phyloP scores from a whole-genome alignment of 208 protist species.

The Crithidia sp. region DNA sequence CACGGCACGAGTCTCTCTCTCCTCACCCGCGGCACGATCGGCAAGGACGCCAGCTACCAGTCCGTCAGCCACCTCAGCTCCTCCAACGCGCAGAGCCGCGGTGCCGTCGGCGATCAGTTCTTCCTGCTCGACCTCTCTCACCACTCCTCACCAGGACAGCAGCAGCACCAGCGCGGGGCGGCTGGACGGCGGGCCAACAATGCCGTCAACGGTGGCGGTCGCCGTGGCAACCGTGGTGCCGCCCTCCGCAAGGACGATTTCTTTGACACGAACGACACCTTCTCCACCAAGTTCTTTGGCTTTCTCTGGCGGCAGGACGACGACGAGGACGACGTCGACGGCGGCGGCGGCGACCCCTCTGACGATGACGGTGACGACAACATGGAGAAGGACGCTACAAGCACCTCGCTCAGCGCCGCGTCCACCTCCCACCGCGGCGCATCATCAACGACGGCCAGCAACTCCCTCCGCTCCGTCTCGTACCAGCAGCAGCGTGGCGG shows the following conservation, averaged over 20 bases:
- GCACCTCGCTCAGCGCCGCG: neutral
- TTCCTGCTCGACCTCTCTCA: conserved; percentile 23
- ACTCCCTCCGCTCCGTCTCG: neutral
- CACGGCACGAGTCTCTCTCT: conserved; percentile 7
- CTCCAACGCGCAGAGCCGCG: neutral
- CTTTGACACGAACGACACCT: conserved; percentile 58
- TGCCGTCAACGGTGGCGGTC: neutral
- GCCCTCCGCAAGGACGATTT: conserved; percentile 37
- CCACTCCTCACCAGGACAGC: neutral
- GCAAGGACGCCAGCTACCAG: neutral
- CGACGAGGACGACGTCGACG: conserved; percentile 13
- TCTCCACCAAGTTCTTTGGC: conserved; percentile 63
- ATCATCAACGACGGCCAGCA: neutral
- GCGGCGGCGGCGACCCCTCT: neutral
- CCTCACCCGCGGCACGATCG: neutral
- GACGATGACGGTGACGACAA: conserved; percentile 4
- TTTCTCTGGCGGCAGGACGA: conserved; percentile 43
- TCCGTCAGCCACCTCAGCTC: conserved; percentile 1
- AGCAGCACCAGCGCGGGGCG: conserved; percentile 7
- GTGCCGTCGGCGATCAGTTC: conserved; percentile 19
- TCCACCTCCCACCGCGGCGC: neutral
- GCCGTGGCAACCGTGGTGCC: conserved; percentile 17
- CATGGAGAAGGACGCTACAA: neutral
- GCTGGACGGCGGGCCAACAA: neutral
- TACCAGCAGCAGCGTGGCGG: too few species aligned